Base-by-base conservation (phyloP, 768 basidiomycete genomes). In the Xanthoconium purpureum region DNA sequence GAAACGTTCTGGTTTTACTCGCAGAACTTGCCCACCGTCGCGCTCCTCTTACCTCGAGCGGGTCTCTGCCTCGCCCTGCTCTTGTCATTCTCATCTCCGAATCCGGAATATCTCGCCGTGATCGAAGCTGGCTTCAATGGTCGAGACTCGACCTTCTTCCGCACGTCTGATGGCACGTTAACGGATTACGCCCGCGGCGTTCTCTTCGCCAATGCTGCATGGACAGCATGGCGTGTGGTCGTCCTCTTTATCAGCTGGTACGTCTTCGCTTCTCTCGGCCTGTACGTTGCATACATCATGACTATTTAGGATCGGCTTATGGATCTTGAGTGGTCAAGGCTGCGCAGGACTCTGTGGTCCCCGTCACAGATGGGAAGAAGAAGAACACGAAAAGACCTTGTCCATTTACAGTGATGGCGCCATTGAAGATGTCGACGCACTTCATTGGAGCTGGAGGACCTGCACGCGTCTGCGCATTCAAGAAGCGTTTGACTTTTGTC, bases 271-370 rank as follows among this genome's bases (percentile, higher is more conserved):
- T 15, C 18, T 29, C 49, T 39, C n/a, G 7, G 0, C 35, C 24
- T 24, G 13, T 45, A 7, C 29, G 28, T 49, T 17, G 24, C 55
- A 52, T 18, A 56, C 28, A 35, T 29, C 3, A 8, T n/a, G n/a
- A 1, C 0, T 38, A 11, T 51, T 15, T 61, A 90, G 89, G 82
- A 68, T 89, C 48, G 88, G 87, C 46, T 78, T 95, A 17, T 94
- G 91, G 90, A 65, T 88, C 50, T 73, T 89, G 62, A 89, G 88
- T 46, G 88, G 85, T 43, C 81, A 89, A 55, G 82, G 83, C 55
- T 88, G 87, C 46, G 91, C 84, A 47, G 90, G 91, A n/a, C 68
- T 93, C 15, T 91, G 89, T 69, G 91, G 91, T 43, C 91, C 91
- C 11, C 83, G 89, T 14, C 83, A 85, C 63, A 79, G 87, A 59